Evolutionary conservation across 2,329 filamentous ascomycete species (phyloP), one percentile per base, ranked within the genome.

Genomic region (Exserohilum rostratum): DNA sequence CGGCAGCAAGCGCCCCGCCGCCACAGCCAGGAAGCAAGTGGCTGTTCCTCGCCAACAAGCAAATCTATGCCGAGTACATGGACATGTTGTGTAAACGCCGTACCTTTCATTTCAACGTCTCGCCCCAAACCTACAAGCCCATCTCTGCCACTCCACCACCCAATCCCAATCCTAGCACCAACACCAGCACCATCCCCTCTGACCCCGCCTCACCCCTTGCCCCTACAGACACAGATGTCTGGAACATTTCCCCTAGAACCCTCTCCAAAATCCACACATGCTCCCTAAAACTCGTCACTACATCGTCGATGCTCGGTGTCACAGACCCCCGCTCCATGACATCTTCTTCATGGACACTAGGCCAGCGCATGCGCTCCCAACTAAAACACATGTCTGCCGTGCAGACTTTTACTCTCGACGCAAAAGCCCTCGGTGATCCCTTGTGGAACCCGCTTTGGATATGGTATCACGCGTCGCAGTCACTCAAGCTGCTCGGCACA

Each of bases 371-470:
- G 51, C 61, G 68, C 52, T 49, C 52, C 38, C 55, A 70, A 58
- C 61, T 72, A 35, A 56, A 58, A 12, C 37, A 51, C 22, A 57
- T 71, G n/a, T 33, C 46, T 1, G 60, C 59, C 13, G 61, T 67
- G 33, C 53, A 57, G 17, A 52, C 59, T 25, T 60, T 70, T 46
- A 65, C 68, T 15, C 60, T 72, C 53, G 52, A 71, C 30, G 69
- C 73, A 33, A 72, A 70, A 50, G 73, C 74, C 20, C 65, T 75
- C 15, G 70, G 71, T 2, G 71, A 76, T 43, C 71, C 71, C 6
- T 63, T 76, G 10, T 76, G 74, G 74, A 76, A 76, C 37, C 74
- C 74, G 7, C 62, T 76, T 1, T 75, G 72, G 72, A 68, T 75
- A 25, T 76, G 74, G 74, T 75, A 69, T 52, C 71, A 75, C 25